Evolutionary conservation across 148 eudicot genomes (phyloP).

Genomic region (Drosera capensis): DNA sequence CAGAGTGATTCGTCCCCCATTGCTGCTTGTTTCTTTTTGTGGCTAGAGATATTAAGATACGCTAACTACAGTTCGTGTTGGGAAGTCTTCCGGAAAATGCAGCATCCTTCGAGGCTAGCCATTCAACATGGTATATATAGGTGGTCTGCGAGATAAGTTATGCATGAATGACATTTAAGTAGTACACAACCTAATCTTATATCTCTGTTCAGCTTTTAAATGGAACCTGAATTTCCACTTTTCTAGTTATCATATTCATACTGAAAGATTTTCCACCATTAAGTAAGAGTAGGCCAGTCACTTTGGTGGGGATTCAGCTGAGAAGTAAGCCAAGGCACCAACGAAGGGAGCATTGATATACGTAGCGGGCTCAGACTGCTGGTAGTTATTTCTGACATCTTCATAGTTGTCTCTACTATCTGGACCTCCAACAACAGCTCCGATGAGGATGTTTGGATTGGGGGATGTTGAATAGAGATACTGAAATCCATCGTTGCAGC

Average conservation of each 20-base stretch:
- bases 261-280: not conserved
- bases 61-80: no score
- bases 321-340: slow-evolving; percentile 64
- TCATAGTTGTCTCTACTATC: slow-evolving; percentile 37
- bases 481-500: slow-evolving; percentile 52
- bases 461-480: slow-evolving; percentile 49
- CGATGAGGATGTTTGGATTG: slow-evolving; percentile 55
- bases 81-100: no score
- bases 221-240: no score
- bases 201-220: no score
- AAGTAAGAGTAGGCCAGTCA: not conserved
- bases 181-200: no score
- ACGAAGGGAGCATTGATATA: slow-evolving; percentile 82
- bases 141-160: no score
- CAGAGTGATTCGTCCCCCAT: no score
- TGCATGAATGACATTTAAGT: no score
- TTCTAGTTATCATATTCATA: not conserved
- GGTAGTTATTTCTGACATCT: slow-evolving; percentile 57
- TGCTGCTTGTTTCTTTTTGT: no score
- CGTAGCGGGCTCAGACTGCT: slow-evolving; percentile 78
- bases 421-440: slow-evolving; percentile 80
- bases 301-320: slow-evolving; percentile 17
- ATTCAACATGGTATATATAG: no score
- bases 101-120: no score
- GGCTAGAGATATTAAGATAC: no score